A percentile compares a stretch with the other conserved stretches of the same genome.
These are phyloP conservation scores for Tylopilus orsonianus DNA, from an alignment of 1,284 basidiomycete species.

Conservation along the genomic window DNA sequence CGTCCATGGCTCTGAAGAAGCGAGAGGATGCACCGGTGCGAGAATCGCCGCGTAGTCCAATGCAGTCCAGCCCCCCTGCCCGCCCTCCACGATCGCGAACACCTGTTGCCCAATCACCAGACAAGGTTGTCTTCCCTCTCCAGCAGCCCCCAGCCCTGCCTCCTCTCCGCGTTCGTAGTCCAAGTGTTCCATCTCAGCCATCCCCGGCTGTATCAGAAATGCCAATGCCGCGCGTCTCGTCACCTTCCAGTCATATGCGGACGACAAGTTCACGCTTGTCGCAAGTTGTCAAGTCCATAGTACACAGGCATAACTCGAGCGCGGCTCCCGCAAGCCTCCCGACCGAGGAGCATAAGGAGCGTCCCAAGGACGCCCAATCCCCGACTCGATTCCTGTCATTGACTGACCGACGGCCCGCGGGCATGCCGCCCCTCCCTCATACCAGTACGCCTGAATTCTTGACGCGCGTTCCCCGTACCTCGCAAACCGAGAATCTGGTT, in stretches of 20 bases:
- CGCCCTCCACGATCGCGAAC: conserved; percentile 3
- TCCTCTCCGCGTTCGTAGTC: conserved; percentile 22
- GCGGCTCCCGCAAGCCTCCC: background rate
- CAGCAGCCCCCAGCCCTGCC: conserved; percentile 10
- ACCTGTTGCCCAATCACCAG: conserved; percentile 1
- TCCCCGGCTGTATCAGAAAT: conserved; percentile 17
- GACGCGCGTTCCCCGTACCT: conserved; percentile 19
- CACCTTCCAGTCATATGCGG: conserved; percentile 8
- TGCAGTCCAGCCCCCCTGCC: conserved; percentile 1
- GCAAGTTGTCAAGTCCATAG: conserved; percentile 27
- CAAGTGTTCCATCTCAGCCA: conserved; percentile 14
- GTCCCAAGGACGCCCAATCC: conserved; percentile 5
- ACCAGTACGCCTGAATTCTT: conserved; percentile 15
- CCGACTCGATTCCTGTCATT: conserved; percentile 14
- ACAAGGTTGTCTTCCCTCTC: conserved; percentile 10
- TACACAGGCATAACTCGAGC: conserved; percentile 15
- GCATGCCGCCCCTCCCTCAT: conserved; percentile 5
- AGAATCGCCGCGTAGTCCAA: conserved; percentile 7
- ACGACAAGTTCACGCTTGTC: conserved; percentile 22
- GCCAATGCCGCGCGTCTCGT: conserved; percentile 13
- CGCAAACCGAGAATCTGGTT: conserved; percentile 45
- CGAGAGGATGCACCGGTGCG: background rate
- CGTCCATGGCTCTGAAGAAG: conserved; percentile 6
- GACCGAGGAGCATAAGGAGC: conserved; percentile 10
- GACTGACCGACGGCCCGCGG: conserved; percentile 15